phyloP scores from a whole-genome alignment of 176 grass and related monocot species.

The Avena atlantica region DNA sequence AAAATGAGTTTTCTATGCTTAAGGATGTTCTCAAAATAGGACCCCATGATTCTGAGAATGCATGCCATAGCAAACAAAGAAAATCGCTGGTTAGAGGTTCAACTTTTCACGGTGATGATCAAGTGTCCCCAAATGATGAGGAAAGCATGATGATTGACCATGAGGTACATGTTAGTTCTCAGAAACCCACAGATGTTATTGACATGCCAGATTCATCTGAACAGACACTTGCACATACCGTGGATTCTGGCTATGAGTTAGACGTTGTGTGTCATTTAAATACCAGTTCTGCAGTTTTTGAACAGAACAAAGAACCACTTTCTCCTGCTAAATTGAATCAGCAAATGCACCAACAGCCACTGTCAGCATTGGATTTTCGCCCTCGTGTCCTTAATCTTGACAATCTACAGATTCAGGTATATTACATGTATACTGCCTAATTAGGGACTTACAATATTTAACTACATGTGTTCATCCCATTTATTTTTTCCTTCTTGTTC shows the following conservation, averaged over 20 bases:
- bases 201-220: slow-evolving; percentile 36
- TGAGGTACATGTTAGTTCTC: slow-evolving; percentile 82
- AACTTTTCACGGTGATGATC: slow-evolving; percentile 35
- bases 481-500: background rate
- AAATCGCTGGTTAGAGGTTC: slow-evolving; percentile 48
- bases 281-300: slow-evolving; percentile 38
- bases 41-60: slow-evolving; percentile 55
- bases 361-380: slow-evolving; percentile 18
- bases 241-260: slow-evolving; percentile 44
- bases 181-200: slow-evolving; percentile 53
- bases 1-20: slow-evolving; percentile 77
- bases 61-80: slow-evolving; percentile 42
- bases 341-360: slow-evolving; percentile 44
- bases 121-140: slow-evolving; percentile 38
- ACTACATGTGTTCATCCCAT: background rate
- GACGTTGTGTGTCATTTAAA: slow-evolving; percentile 18
- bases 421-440: slow-evolving; percentile 19
- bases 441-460: background rate
- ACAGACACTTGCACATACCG: slow-evolving; percentile 40
- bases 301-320: slow-evolving; percentile 22
- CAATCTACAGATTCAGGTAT: slow-evolving; percentile 50
- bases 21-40: slow-evolving; percentile 85
- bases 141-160: slow-evolving; percentile 61
- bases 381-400: slow-evolving; percentile 33
- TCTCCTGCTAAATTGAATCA: slow-evolving; percentile 40